Evolutionary conservation across 2,329 filamentous ascomycete species (phyloP).

Genomic region (Aspergillus viridinutans): DNA sequence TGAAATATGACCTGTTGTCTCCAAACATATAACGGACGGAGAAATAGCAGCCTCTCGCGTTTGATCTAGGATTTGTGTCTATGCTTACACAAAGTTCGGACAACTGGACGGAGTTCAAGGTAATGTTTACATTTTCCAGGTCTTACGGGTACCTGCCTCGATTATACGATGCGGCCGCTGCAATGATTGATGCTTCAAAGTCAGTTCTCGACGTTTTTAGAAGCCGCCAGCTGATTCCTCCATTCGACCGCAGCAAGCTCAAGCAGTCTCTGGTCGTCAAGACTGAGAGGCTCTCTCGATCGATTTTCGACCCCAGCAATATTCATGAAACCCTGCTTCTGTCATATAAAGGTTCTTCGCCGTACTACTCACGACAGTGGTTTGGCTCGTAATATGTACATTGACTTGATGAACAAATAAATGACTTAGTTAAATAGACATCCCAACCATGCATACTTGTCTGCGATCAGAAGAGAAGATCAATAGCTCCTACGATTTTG

Average conservation of each 20-base stretch:
- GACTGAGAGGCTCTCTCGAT: not conserved
- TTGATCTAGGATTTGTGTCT: not conserved
- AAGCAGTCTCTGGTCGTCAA: too few relatives aligned
- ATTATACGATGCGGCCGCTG: not conserved
- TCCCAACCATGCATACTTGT: not conserved
- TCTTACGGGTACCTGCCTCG: not conserved
- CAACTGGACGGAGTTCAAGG: too few relatives aligned
- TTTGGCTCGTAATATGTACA: not conserved
- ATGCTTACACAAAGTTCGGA: not conserved
- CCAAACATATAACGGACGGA: constrained; percentile 64
- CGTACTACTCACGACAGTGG: not conserved
- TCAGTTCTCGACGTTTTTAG: not conserved
- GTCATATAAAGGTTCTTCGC: too few relatives aligned
- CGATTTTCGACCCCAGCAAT: not conserved
- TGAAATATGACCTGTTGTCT: constrained; percentile 83
- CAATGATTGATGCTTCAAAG: not conserved
- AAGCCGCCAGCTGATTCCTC: too few relatives aligned
- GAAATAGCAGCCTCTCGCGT: constrained; percentile 7
- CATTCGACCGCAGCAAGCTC: too few relatives aligned
- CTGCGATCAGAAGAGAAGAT: not conserved
- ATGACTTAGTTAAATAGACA: not conserved
- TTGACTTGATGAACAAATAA: not conserved
- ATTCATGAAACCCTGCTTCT: not conserved
- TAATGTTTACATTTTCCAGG: not conserved
- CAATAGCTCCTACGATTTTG: not conserved